These are phyloP conservation scores for Hyaloscypha finlandica DNA, from an alignment of 495 filamentous ascomycete genomes.

Conservation along the genomic window DNA sequence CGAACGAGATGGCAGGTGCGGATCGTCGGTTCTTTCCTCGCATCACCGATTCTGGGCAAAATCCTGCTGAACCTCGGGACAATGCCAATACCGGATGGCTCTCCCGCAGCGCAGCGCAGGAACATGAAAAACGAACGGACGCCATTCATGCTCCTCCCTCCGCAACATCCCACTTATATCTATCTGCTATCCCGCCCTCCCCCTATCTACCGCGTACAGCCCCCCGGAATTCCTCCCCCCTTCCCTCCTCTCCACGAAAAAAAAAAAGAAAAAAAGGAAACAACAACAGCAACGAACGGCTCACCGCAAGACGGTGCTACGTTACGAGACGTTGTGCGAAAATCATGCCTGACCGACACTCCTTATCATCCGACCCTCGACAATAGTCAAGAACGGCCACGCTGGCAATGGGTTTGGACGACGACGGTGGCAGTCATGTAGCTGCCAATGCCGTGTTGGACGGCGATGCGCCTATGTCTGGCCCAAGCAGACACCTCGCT, in stretches of 20 bases:
- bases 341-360: slow-evolving; percentile 19
- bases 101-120: not conserved
- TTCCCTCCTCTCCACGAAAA: not conserved
- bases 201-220: not conserved
- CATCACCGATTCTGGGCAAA: not conserved
- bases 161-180: slow-evolving; percentile 15
- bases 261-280: not conserved
- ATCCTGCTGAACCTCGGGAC: not conserved
- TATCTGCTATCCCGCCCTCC: slow-evolving; percentile 7
- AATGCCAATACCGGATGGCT: not conserved
- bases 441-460: not conserved
- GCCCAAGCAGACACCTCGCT: not conserved
- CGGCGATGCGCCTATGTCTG: not conserved
- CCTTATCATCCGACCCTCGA: not conserved
- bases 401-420: slow-evolving; percentile 19
- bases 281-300: not conserved
- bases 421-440: slow-evolving; percentile 13
- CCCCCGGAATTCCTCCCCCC: not conserved
- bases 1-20: not conserved
- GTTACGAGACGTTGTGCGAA: slow-evolving; percentile 7
- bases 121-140: not conserved
- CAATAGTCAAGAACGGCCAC: slow-evolving; percentile 16
- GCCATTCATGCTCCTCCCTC: slow-evolving; percentile 3
- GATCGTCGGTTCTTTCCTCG: not conserved
- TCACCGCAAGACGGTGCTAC: slow-evolving; percentile 8